Evolutionary conservation across 495 filamentous ascomycete genomes (phyloP), one percentile per base, ranked within the genome.

Genomic region (Daldinia childiae): DNA sequence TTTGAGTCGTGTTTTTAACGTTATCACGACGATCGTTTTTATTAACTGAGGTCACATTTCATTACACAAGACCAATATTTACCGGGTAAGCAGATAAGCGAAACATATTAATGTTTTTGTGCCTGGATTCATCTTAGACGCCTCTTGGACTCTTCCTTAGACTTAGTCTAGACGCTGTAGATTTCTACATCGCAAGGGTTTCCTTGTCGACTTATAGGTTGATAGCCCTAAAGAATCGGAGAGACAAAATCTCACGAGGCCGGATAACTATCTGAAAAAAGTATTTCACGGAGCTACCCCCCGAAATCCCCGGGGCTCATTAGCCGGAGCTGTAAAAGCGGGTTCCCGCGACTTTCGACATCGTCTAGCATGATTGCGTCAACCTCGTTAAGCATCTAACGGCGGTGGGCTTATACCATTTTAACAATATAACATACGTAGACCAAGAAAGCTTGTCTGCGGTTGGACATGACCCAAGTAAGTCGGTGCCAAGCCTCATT

Each of bases 251-350:
- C 32, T 66, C 51, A 38, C 30, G 3, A 60, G 29, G 14, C 63
- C 69, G 43, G 26, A 64, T 29, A 54, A 12, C 32, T 52, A 21
- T 64, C 56, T 24, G 32, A 32, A 50, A 50, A 64, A 61, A 48
- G 27, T 3, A 68, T 57, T 21, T 48, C 29, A 68, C 69, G 69
- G 69, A 59, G 64, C 56, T 14, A 48, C 6, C 48, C 60, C 59
- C 69, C 65, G 64, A 64, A 58, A 50, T 57, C 61, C 61, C 65
- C 65, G 54, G 57, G 50, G 39, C 38, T 65, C 65, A 68, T 73
- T 73, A 73, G 70, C 70, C 70, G 65, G 70, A 62, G 65, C 36
- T 62, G 51, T 38, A 68, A 73, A 73, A 68, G 65, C 70, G 50
- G 65, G 51, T 65, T 73, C 56, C 39, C 57, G 61, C 56, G 56